Evolutionary conservation across 441 rosid genomes (phyloP).

Genomic region (Mallotus japonicus): DNA sequence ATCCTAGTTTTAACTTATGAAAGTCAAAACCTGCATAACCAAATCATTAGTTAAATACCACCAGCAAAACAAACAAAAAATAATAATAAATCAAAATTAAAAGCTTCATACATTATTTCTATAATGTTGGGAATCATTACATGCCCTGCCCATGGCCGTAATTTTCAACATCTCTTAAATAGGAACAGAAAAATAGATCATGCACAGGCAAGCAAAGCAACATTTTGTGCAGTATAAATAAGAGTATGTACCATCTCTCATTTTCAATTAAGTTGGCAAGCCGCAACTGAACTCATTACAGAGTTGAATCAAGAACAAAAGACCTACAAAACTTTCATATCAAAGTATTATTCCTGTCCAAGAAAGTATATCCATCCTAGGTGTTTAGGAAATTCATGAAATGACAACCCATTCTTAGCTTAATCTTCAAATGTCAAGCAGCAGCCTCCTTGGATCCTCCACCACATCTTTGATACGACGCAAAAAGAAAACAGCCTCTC

Average conservation of each 20-base stretch:
- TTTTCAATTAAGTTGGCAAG: slow-evolving; percentile 25
- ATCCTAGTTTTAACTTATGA: neutral
- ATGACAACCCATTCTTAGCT: slow-evolving; percentile 13
- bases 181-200: neutral
- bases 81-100: neutral
- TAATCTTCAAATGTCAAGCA: slow-evolving; percentile 64
- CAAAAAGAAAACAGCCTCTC: slow-evolving; percentile 98
- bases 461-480: slow-evolving; percentile 94
- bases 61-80: neutral
- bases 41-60: neutral
- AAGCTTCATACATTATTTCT: neutral
- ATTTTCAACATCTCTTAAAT: neutral
- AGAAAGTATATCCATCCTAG: neutral
- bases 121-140: neutral
- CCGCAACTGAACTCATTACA: slow-evolving; percentile 32
- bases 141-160: neutral
- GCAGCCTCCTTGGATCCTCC: slow-evolving; percentile 92
- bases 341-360: slow-evolving; percentile 30
- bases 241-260: slow-evolving; percentile 17
- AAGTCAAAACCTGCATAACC: neutral
- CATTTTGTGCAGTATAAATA: neutral
- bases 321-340: slow-evolving; percentile 33
- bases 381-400: slow-evolving; percentile 21
- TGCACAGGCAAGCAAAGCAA: neutral
- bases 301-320: slow-evolving; percentile 16